These are phyloP conservation scores for Colletotrichum higginsianum DNA, from an alignment of 2,329 filamentous ascomycete genomes.

Conservation along the genomic window DNA sequence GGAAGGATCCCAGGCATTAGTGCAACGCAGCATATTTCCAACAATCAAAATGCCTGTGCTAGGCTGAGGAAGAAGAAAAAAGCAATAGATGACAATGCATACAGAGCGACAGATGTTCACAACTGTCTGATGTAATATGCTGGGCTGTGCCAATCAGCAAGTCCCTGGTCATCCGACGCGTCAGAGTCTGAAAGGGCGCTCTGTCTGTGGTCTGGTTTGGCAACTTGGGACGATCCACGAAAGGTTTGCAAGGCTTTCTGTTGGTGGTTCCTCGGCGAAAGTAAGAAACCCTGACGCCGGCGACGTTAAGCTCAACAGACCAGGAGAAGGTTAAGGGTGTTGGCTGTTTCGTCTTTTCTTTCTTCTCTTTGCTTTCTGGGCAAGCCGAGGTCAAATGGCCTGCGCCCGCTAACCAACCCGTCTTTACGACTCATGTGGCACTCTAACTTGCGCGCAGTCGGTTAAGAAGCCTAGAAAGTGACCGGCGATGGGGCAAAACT, in stretches of 20 bases:
- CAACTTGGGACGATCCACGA: constrained; percentile 4
- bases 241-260: not conserved
- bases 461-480: not conserved
- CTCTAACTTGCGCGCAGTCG: not conserved
- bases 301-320: constrained; percentile 1
- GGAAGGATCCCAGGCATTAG: not conserved
- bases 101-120: too few species aligned
- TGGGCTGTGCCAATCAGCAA: too few species aligned
- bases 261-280: not conserved
- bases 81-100: not conserved
- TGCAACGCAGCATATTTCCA: not conserved
- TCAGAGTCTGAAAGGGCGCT: not conserved
- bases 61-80: not conserved
- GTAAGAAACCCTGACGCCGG: not conserved
- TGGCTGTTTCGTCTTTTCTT: constrained; percentile 26
- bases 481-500: not conserved
- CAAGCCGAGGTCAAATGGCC: not conserved
- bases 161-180: not conserved
- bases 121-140: not conserved
- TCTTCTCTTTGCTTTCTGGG: not conserved
- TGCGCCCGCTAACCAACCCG: not conserved
- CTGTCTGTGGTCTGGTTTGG: not conserved
- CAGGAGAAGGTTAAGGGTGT: constrained; percentile 8
- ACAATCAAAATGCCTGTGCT: not conserved
- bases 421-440: not conserved